Evolutionary conservation across 768 basidiomycete genomes (phyloP), one percentile per base, ranked within the genome.

Genomic region (Auricularia auricula-judae): DNA sequence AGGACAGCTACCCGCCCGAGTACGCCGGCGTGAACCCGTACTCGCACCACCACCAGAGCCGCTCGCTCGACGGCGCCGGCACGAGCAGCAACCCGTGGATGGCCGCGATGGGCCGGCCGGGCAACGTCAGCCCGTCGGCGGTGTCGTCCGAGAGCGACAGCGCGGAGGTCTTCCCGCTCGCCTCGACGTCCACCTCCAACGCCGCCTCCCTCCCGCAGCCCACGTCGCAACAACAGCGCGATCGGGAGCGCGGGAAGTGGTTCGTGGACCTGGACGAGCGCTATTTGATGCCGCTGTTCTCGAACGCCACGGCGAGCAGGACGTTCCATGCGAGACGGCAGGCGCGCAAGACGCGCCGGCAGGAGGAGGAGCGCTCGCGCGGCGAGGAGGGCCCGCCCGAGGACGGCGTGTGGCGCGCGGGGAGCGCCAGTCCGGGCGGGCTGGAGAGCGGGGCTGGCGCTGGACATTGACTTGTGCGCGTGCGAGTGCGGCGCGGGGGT

Each of bases 211-310:
- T 29, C 21, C 62, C 58, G 29, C 29, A 29, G 1, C 36, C 66
- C 62, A 7, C 39, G 39, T 42, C 39, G 7, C 39, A 42, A 14
- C 39, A 42, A 14, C 67, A 36, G 66, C 68, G n/a, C 39, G 68
- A 76, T 3, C 81, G 77, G 3, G 87, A 89, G 65, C 93, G 96
- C 63, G 88, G 91, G 35, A 91, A 91, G 73, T 98, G 94, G 93
- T 98, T 98, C 86, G 93, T 94, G 69, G 82, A 88, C 56, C 76
- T 99, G 44, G 96, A 99, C 75, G 94, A 99, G 76, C 83, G 93
- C 68, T 99, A 96, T 73, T 78, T 99, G 21, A 76, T 98, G 2
- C 95, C 95, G 23, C 78, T 98, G 43, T 98, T 93, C 78, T 92
- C 91, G 60, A 94, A 94, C 71, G 91, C 90, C 16, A 93, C 92